Evolutionary conservation across 148 eudicot species (phyloP), one percentile per base, ranked within the genome.

Genomic region (Hydrangea macrophylla): DNA sequence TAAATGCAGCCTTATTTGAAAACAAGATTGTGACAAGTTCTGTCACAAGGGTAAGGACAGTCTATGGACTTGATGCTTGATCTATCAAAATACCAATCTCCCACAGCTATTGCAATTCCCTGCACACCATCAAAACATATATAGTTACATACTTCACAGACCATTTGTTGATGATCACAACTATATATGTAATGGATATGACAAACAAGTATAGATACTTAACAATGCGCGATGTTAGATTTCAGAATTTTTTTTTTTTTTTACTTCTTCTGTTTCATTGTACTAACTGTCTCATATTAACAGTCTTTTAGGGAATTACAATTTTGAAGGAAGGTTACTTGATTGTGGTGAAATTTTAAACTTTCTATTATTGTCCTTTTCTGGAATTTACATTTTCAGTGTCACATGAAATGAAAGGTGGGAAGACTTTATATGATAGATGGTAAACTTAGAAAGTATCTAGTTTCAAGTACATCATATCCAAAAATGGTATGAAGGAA

Each of bases 11-110:
- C 39, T 78, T 69, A 82, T 76, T 72, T 77, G 81, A 86, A 86
- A 6, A 93, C 76, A 76, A 88, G 73, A 71, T 93, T 90, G 84
- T 93, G 98, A 58, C 98, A 93, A 32, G 86, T 82, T 77, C 76
- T 88, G 77, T 93, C 96, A 59, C 96, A 93, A 3, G 98, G 98
- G 68, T 93, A 90, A 6, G 92, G 74, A 57, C 98, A 93, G 65
- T 93, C 98, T 11, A 88, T 79, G 54, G 80, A 76, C 75, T 82
- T 86, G 17, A 72, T 45, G 8, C 64, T 63, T n/a, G 75, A 36
- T 42, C 96, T 81, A 55, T 85, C 89, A 26, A 88, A 93, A 65
- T 73, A 90, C 98, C 96, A 93, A 74, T 93, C 95, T 60, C 98
- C 98, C 20, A 88, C 87, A 18, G 96, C 85, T 64, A 82, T 55